These are phyloP conservation scores for Diatrype stigma DNA, from an alignment of 2,329 filamentous ascomycete genomes.

Conservation along the genomic window DNA sequence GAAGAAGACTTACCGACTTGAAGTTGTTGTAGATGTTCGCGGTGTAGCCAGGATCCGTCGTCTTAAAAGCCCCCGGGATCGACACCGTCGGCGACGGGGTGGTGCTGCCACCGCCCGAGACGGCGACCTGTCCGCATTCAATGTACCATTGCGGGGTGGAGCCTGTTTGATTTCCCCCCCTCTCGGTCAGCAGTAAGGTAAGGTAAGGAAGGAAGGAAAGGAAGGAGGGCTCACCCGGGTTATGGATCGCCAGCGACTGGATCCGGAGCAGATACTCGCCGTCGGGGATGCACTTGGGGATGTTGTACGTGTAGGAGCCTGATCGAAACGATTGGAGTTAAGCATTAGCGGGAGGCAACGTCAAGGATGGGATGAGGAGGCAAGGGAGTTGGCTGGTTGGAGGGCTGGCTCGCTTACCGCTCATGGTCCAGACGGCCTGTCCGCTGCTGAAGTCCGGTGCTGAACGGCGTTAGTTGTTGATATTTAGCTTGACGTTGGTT, in stretches of 20 bases:
- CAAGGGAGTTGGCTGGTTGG: too few species aligned
- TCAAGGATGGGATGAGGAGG: too few species aligned
- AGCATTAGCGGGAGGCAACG: too few species aligned
- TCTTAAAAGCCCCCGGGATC: conserved; percentile 40
- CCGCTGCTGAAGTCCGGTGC: conserved; percentile 30
- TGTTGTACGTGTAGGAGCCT: conserved; percentile 34
- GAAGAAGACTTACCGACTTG: conserved; percentile 4
- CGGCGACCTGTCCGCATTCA: conserved; percentile 42
- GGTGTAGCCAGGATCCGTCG: conserved; percentile 37
- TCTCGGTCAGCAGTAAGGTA: too few species aligned
- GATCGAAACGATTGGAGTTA: not conserved
- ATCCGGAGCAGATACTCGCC: conserved; percentile 58
- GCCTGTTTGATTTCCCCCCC: conserved; percentile 12
- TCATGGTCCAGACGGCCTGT: conserved; percentile 29
- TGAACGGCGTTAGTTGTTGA: too few species aligned
- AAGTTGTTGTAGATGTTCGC: conserved; percentile 27
- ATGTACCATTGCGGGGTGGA: conserved; percentile 43
- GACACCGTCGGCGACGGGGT: conserved; percentile 29
- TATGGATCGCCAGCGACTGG: conserved; percentile 59
- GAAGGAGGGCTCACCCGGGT: conserved; percentile 27
- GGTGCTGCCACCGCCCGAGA: conserved; percentile 36
- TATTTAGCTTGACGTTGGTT: too few species aligned
- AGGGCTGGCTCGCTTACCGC: conserved; percentile 16
- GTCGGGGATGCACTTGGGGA: conserved; percentile 48
- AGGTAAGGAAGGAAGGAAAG: not conserved